Base-by-base conservation (phyloP, 2,329 filamentous ascomycete genomes). In the Calonectria pteridis region DNA sequence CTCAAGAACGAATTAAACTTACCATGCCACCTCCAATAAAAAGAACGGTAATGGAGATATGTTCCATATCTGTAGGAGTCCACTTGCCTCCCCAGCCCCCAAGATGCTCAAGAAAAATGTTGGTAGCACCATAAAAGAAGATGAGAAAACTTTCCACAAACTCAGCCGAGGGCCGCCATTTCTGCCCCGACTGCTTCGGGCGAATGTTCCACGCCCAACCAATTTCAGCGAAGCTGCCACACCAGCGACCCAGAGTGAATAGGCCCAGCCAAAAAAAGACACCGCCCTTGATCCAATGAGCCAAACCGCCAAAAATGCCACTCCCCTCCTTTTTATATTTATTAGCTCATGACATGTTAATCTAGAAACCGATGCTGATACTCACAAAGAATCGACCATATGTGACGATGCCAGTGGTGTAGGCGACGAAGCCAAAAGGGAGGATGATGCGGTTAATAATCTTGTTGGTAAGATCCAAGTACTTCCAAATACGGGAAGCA, bases 171-270 rank as follows among this genome's bases (percentile, higher is more conserved):
- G 94, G 94, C 65, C 91, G 91, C 90, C 93, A 93, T 81, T 88
- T 91, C 76, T 90, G 88, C 23, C 91, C 89, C 16, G 77, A 73
- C 20, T 79, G 80, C 74, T 84, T 88, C 4, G 95, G 95, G 73
- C 94, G 94, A 73, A 96, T 85, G 80, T 98, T 98, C 96, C 96
- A 98, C 0, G 95, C 95, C 96, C 96, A 98, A 77, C 96, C 96
- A 71, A 96, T 90, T 73, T 98, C 94, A 72, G 94, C 93, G 83
- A 98, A 98, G 83, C 94, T 94, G 31, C 96, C 96, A 81, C 95
- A 92, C 94, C 95, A 98, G 70, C 96, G 93, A 35, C 95, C 95
- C 5, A 98, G 88, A 0, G 95, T 98, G 73, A 98, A 86, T 26
- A 98, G 85, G 11, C 96, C 96, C 76, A 97, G 94, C 93, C 95